phyloP scores from a whole-genome alignment of 768 basidiomycete species.

The Tremella yokohamensis region DNA sequence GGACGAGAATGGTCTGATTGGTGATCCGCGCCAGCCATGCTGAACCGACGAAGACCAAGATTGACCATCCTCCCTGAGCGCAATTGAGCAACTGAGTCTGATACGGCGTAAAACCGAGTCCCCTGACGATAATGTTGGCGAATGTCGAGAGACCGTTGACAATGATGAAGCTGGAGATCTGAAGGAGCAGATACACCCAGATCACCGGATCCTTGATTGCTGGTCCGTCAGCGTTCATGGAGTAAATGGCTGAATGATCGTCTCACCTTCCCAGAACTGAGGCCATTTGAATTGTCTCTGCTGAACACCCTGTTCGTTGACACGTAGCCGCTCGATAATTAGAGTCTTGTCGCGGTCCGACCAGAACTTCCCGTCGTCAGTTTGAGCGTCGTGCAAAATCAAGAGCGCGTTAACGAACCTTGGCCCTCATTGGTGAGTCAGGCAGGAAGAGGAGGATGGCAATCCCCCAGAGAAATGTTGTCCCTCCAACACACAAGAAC shows the following conservation, averaged over 20 bases:
- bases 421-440: conserved; percentile 38
- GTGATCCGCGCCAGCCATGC: conserved; percentile 41
- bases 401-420: conserved; percentile 13
- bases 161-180: conserved; percentile 57
- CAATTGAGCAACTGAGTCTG: conserved; percentile 59
- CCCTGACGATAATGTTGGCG: conserved; percentile 58
- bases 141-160: conserved; percentile 58
- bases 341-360: conserved; percentile 56
- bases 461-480: conserved; percentile 57
- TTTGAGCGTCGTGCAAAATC: too few relatives aligned
- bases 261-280: conserved; percentile 51
- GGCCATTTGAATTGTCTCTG: conserved; percentile 56
- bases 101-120: conserved; percentile 54
- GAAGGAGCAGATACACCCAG: conserved; percentile 56
- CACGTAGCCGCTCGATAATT: conserved; percentile 57
- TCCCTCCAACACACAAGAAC: conserved; percentile 31
- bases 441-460: conserved; percentile 59
- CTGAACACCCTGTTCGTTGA: conserved; percentile 59
- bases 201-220: conserved; percentile 56
- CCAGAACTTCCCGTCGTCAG: conserved; percentile 49
- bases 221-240: background rate
- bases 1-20: conserved; percentile 56
- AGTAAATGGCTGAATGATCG: background rate
- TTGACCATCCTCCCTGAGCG: conserved; percentile 50
- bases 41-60: conserved; percentile 32